Base-by-base conservation (phyloP, 352 stramenopile genomes). In the Pythium brachiatum region DNA sequence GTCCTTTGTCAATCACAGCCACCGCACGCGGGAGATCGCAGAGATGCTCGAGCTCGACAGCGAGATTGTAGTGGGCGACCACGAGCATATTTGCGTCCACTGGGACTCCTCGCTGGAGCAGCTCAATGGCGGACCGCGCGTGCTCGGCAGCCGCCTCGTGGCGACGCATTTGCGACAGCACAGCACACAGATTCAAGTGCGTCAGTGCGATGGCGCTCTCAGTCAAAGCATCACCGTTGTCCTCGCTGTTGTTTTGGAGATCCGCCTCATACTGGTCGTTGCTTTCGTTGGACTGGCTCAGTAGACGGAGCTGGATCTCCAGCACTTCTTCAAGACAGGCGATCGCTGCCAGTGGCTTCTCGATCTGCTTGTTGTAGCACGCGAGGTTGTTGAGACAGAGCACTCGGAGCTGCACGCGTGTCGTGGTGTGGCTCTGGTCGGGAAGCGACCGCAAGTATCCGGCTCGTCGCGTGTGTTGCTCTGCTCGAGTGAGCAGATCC, bases 301-400 rank as follows among this genome's bases (percentile, higher is more conserved):
- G 18, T 26, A 69, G 46, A 60, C 78, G 71, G 26, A 76, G 51
- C 62, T 89, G 76, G 1, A 89, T 64, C 47, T 78, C 73, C 21
- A 89, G 69, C 3, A 61, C 68, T 51, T 73, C 72, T 51, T 89
- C 77, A 23, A 89, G 65, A 20, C 69, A 83, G 0, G 46, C 41
- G 26, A 89, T 72, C 12, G 79, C 79, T 0, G 47, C 58, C 18
- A 83, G 59, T 0, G 79, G 75, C 63, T 76, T 82, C 11, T 64
- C 53, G 12, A 55, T 60, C 43, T 83, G 69, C 39, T 81, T 82
- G 48, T 79, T 60, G 60, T 77, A 83, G 46, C 81, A 90, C 12
- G 81, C 76, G 20, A 90, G 69, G 63, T 90, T 90, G 59, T 90
- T 90, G 64, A 90, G 73, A 12, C 70, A 79, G 32, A 86, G 61